These are phyloP conservation scores for Naganishia vishniacii DNA, from an alignment of 768 basidiomycete species.

Conservation along the genomic window DNA sequence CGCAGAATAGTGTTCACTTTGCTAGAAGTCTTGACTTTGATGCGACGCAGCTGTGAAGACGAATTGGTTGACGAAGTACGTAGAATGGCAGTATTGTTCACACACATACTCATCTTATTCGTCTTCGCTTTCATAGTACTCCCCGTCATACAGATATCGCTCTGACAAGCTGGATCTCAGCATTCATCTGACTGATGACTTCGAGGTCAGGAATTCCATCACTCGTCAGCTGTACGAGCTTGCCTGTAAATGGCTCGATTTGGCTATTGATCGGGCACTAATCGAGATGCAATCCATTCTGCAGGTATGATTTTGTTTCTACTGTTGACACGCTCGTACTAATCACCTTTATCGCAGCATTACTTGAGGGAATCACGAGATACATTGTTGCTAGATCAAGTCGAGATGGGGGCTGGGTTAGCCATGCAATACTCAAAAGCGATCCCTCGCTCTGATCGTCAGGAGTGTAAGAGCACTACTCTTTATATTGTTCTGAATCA, in stretches of 20 bases:
- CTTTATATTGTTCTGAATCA: not conserved
- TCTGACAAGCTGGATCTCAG: conserved; percentile 71
- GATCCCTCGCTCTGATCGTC: conserved; percentile 66
- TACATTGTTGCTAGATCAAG: conserved; percentile 62
- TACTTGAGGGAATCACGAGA: conserved; percentile 75
- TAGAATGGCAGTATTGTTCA: not conserved
- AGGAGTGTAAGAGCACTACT: conserved; percentile 55
- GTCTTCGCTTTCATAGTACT: conserved; percentile 58
- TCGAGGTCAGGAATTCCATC: conserved; percentile 76
- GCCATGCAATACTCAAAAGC: conserved; percentile 80
- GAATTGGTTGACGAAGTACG: conserved; percentile 84
- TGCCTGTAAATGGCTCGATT: conserved; percentile 75
- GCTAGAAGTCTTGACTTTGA: conserved; percentile 80
- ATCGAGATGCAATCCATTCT: conserved; percentile 86
- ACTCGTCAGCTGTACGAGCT: conserved; percentile 66
- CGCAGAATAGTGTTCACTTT: conserved; percentile 78
- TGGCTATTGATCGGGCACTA: conserved; percentile 80
- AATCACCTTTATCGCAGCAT: conserved; percentile 55
- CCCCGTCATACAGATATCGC: conserved; percentile 73
- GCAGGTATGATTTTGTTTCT: conserved; percentile 57
- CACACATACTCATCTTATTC: not conserved
- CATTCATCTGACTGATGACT: conserved; percentile 78
- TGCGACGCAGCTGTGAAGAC: conserved; percentile 81
- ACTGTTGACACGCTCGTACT: not conserved
- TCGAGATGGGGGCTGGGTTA: conserved; percentile 85